Conservation (phyloP, 1,284 basidiomycete genomes). For the Kalmanozyma brasiliensis region DNA sequence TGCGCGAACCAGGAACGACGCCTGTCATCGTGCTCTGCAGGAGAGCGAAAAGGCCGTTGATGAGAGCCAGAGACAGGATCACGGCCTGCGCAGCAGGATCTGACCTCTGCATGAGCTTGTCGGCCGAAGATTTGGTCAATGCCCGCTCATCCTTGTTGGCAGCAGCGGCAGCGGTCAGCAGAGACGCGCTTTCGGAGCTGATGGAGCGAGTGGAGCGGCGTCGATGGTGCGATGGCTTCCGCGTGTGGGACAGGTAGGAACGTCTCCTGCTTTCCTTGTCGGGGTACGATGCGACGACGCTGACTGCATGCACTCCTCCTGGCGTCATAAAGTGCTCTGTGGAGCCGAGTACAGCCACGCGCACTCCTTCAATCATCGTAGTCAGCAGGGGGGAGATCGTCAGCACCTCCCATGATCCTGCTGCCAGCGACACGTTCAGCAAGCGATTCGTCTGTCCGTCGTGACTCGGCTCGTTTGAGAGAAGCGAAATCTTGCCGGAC, state of each 20-base stretch:
- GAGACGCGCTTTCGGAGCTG: conserved; percentile 4
- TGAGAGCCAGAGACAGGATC: conserved; percentile 19
- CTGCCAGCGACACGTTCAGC: conserved; percentile 6
- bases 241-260: conserved; percentile 10
- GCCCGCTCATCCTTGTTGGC: conserved; percentile 1
- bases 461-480: background rate
- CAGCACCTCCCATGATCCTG: conserved; percentile 32
- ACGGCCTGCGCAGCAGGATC: conserved; percentile 11
- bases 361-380: conserved; percentile 9
- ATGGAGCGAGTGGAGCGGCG: conserved; percentile 17
- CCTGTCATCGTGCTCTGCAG: conserved; percentile 15
- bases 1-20: background rate
- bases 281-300: conserved; percentile 4
- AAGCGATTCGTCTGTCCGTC: background rate
- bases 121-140: background rate
- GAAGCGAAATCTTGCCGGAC: conserved; percentile 9
- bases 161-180: background rate
- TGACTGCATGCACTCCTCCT: conserved; percentile 7
- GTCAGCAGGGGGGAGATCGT: conserved; percentile 16
- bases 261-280: conserved; percentile 10
- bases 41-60: conserved; percentile 24
- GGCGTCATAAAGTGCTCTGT: conserved; percentile 29
- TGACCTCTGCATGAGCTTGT: conserved; percentile 11
- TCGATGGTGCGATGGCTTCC: conserved; percentile 17
- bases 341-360: conserved; percentile 22